phyloP scores from a whole-genome alignment of 148 eudicot genomes.

The Cornus florida region DNA sequence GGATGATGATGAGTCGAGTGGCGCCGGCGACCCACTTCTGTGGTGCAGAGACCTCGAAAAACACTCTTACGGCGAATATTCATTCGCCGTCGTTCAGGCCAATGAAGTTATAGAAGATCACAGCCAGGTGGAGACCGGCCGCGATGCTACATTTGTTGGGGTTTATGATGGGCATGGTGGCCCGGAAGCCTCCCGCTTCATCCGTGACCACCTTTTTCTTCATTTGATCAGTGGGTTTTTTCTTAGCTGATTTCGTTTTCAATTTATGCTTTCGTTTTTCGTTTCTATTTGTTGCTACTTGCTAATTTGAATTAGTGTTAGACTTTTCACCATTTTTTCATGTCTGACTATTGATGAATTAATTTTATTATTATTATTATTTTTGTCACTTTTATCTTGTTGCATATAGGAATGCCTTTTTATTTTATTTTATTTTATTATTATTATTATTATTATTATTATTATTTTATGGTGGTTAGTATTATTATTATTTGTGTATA shows the following conservation, averaged over 20 bases:
- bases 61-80: slow-evolving; percentile 61
- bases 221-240: slow-evolving; percentile 45
- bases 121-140: slow-evolving; percentile 65
- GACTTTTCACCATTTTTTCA: background rate
- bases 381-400: no score
- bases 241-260: background rate
- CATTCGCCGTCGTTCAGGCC: slow-evolving; percentile 62
- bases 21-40: slow-evolving; percentile 29
- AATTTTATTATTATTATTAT: no score
- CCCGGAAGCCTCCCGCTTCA: slow-evolving; percentile 48
- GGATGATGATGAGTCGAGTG: slow-evolving; percentile 13
- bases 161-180: slow-evolving; percentile 87
- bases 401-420: no score
- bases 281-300: background rate
- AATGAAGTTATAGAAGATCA: slow-evolving; percentile 58
- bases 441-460: no score
- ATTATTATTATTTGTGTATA: no score
- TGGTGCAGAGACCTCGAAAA: slow-evolving; percentile 62
- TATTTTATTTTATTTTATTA: no score
- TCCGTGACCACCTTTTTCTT: slow-evolving; percentile 42
- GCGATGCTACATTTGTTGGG: slow-evolving; percentile 53
- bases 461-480: no score
- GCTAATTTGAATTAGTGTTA: background rate
- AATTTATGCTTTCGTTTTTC: background rate
- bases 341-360: background rate